phyloP scores from a whole-genome alignment of 495 filamentous ascomycete species.

The Podospora bellae-mahoneyi region DNA sequence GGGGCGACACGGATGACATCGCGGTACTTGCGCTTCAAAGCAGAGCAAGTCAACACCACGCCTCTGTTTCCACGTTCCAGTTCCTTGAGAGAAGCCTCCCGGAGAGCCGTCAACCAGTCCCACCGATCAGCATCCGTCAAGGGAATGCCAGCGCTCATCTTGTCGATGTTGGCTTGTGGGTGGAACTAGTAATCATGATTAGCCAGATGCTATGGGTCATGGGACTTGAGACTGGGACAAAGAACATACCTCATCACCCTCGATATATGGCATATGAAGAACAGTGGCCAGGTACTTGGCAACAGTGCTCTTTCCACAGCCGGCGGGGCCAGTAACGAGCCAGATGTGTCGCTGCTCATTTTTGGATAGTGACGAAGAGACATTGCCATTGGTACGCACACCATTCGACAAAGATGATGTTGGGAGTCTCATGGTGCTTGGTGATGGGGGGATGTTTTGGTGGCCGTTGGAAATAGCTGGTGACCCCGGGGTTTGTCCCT shows the following conservation, averaged over 20 bases:
- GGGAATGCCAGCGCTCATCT: conserved; percentile 84
- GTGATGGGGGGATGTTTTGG: conserved; percentile 34
- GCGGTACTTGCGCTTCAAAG: conserved; percentile 94
- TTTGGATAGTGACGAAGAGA: conserved; percentile 22
- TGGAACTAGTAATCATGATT: conserved; percentile 65
- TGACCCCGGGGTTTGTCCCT: conserved; percentile 34
- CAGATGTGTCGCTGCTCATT: conserved; percentile 74
- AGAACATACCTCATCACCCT: conserved; percentile 87
- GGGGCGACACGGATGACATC: conserved; percentile 91
- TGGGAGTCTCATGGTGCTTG: conserved; percentile 33
- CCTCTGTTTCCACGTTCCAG: conserved; percentile 61
- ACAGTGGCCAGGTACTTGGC: conserved; percentile 70
- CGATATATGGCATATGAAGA: conserved; percentile 77
- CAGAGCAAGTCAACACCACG: conserved; percentile 93
- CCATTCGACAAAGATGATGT: conserved; percentile 29
- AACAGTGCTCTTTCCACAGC: conserved; percentile 93
- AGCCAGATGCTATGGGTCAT: not conserved
- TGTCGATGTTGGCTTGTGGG: conserved; percentile 77
- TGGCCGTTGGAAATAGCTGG: conserved; percentile 33
- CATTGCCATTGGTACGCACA: conserved; percentile 24
- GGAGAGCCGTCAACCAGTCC: conserved; percentile 93
- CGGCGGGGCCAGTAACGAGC: conserved; percentile 95
- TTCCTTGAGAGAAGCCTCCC: conserved; percentile 69
- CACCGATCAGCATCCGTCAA: conserved; percentile 94
- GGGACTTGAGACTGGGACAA: conserved; percentile 7